Evolutionary conservation across 2,329 filamentous ascomycete genomes (phyloP), one percentile per base, ranked within the genome.

Genomic region (Raffaelea arxii): DNA sequence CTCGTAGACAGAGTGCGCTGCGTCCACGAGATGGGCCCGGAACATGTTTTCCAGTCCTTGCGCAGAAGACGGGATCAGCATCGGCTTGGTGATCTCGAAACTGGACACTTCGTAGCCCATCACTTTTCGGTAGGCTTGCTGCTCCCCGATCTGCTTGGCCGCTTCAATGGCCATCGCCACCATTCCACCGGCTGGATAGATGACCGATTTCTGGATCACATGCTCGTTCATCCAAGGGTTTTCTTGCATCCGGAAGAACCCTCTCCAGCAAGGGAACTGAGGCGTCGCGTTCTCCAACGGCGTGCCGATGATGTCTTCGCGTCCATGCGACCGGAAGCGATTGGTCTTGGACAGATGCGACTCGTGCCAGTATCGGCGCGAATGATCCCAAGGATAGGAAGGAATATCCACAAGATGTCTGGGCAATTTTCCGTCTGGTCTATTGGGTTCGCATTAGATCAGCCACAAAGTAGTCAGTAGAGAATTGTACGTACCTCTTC

Each of bases 1-100:
- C 6, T 42, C 32, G 25, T 53, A 54, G 12, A 37, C 25, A 12
- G 23, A 12, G 2, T 41, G 22, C 7, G 21, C 11, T 3, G 4
- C 18, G 27, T 54, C 46, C 14, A 54, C 27, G 2, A 57, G 48
- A 43, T 64, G 70, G 49, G 74, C 62, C 39, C 69, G 71, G 43
- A 77, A 58, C 4, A 66, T 65, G 50, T 70, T 66, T 53, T 80
- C 74, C 0, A 78, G 58, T 1, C 74, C 74, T 3, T 49, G 41
- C 4, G 44, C 4, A 3, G 49, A 25, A 1, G 38, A 22, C 3
- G 55, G 53, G 22, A 57, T 53, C 10, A 56, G 47, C 46, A 58
- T 53, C 2, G 53, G 50, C 38, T 53, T 55, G 30, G 39, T 25
- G 18, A 55, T 56, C 27, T 44, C 43, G 16, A 57, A 54, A 1